Evolutionary conservation across 257 asterid genomes (phyloP).

Genomic region (Forsythia viridissima): DNA sequence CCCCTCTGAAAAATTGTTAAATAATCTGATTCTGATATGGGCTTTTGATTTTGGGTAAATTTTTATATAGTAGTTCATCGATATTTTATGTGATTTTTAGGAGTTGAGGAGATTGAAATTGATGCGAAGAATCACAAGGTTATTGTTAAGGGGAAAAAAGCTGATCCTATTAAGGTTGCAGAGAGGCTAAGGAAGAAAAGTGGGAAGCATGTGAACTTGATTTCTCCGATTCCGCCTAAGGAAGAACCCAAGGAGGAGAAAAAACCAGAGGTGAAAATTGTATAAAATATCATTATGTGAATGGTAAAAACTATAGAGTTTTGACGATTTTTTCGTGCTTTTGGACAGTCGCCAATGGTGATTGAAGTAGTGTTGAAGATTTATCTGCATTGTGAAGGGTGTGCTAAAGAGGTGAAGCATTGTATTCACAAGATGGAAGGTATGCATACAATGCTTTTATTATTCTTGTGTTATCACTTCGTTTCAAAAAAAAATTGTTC

Average conservation of each 20-base stretch:
- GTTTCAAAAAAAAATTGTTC: too few species aligned
- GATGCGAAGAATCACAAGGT: conserved; percentile 54
- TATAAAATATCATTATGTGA: not conserved
- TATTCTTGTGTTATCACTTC: too few species aligned
- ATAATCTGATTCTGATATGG: not conserved
- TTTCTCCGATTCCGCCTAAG: conserved; percentile 45
- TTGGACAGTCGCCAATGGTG: conserved; percentile 36
- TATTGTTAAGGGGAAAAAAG: conserved; percentile 51
- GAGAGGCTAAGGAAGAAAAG: conserved; percentile 59
- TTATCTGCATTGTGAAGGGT: conserved; percentile 63
- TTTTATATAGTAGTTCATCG: not conserved
- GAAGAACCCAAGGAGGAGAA: conserved; percentile 31
- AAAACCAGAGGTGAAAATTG: conserved; percentile 35
- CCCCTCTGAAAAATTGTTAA: not conserved
- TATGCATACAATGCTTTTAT: not conserved
- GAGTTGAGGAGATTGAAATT: conserved; percentile 58
- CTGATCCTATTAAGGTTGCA: conserved; percentile 57
- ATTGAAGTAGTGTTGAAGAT: conserved; percentile 56
- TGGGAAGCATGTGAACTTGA: conserved; percentile 60
- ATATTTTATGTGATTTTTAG: conserved; percentile 29
- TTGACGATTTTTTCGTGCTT: not conserved
- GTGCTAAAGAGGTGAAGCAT: conserved; percentile 62
- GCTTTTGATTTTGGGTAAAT: not conserved
- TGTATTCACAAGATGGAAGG: conserved; percentile 68
- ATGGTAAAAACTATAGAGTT: not conserved